Evolutionary conservation across 352 stramenopile species (phyloP).

Genomic region (Globisporangium cylindrosporum): DNA sequence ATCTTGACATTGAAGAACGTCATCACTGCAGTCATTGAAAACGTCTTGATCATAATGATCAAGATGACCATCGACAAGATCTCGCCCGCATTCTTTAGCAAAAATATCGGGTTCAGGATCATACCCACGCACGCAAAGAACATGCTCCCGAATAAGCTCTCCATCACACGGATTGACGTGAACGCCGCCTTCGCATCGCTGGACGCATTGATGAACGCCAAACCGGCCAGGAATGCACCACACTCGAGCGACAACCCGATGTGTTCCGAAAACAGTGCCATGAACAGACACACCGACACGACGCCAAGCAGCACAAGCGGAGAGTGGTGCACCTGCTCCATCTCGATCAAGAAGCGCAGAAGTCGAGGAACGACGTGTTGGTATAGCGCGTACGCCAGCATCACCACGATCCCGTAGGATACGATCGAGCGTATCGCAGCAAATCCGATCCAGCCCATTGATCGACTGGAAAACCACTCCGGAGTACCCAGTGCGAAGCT

Average conservation of each 20-base stretch:
- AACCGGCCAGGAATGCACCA: slow-evolving; percentile 74
- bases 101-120: slow-evolving; percentile 84
- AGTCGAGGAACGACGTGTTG: slow-evolving; percentile 66
- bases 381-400: slow-evolving; percentile 67
- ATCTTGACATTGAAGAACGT: slow-evolving; percentile 75
- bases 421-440: slow-evolving; percentile 68
- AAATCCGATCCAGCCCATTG: slow-evolving; percentile 66
- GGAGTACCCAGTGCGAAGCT: slow-evolving; percentile 82
- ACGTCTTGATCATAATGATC: slow-evolving; percentile 76
- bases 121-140: slow-evolving; percentile 88
- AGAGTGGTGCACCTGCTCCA: slow-evolving; percentile 82
- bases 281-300: slow-evolving; percentile 81
- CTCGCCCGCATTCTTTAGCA: slow-evolving; percentile 69
- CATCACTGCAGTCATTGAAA: slow-evolving; percentile 76
- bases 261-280: slow-evolving; percentile 81
- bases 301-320: slow-evolving; percentile 78
- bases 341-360: slow-evolving; percentile 66
- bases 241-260: slow-evolving; percentile 83
- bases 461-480: slow-evolving; percentile 82
- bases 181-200: slow-evolving; percentile 65
- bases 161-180: slow-evolving; percentile 83
- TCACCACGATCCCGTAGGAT: slow-evolving; percentile 67
- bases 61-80: slow-evolving; percentile 84
- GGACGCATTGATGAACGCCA: slow-evolving; percentile 78
- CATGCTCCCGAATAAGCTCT: slow-evolving; percentile 88